These are phyloP conservation scores for Talaromyces nanjingensis DNA, from an alignment of 495 filamentous ascomycete genomes.

Conservation along the genomic window DNA sequence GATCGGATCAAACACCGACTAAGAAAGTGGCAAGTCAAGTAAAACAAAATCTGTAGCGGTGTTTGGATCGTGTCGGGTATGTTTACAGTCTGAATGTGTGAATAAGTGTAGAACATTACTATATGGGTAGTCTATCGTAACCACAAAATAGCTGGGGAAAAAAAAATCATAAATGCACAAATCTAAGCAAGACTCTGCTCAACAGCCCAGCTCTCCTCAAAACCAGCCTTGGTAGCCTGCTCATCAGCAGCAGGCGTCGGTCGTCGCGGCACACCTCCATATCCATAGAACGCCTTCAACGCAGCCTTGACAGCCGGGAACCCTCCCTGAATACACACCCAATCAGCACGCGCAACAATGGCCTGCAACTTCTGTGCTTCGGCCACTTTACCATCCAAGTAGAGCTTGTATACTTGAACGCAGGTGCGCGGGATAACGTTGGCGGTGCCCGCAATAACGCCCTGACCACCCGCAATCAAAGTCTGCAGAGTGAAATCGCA, in stretches of 20 bases:
- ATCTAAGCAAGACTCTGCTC: conserved; percentile 46
- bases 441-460: conserved; percentile 76
- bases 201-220: conserved; percentile 66
- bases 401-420: conserved; percentile 66
- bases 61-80: neutral
- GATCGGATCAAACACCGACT: neutral
- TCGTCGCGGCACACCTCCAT: conserved; percentile 69
- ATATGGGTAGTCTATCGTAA: neutral
- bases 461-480: conserved; percentile 74
- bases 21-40: too few relatives aligned
- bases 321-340: conserved; percentile 79
- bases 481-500: conserved; percentile 86
- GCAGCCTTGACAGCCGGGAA: conserved; percentile 82
- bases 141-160: neutral
- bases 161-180: neutral
- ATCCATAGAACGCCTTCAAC: conserved; percentile 65
- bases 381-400: conserved; percentile 55
- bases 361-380: conserved; percentile 75
- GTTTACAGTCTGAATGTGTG: neutral
- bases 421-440: conserved; percentile 79
- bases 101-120: neutral
- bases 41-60: too few relatives aligned
- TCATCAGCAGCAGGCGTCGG: conserved; percentile 68
- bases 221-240: conserved; percentile 58
- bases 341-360: conserved; percentile 75